These are phyloP conservation scores for Cercospora sp. DNA, from an alignment of 2,329 filamentous ascomycete species.

Conservation along the genomic window DNA sequence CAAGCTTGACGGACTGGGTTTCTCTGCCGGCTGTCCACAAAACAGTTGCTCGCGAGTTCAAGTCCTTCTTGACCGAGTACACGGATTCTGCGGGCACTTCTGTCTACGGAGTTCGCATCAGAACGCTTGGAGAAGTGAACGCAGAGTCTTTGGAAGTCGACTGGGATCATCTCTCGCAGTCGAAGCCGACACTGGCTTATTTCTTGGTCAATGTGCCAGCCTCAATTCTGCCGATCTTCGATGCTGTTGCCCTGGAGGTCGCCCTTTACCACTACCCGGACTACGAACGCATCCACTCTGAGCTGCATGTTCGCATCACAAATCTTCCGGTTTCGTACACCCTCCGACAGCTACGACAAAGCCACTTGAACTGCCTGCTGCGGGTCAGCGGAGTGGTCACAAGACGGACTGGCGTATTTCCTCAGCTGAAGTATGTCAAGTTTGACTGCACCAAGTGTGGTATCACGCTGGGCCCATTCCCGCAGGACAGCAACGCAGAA, in stretches of 20 bases:
- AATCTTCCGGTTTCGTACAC: slow-evolving; percentile 95
- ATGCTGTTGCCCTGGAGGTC: slow-evolving; percentile 94
- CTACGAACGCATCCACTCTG: slow-evolving; percentile 94
- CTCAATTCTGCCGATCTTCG: slow-evolving; percentile 95
- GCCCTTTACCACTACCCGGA: slow-evolving; percentile 95
- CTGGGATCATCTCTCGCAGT: slow-evolving; percentile 84
- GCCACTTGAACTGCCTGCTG: slow-evolving; percentile 92
- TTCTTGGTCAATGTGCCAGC: slow-evolving; percentile 93
- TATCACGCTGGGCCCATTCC: slow-evolving; percentile 88
- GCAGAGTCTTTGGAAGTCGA: slow-evolving; percentile 95
- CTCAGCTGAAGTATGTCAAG: slow-evolving; percentile 97
- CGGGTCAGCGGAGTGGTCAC: slow-evolving; percentile 95
- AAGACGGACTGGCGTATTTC: slow-evolving; percentile 89
- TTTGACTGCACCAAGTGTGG: slow-evolving; percentile 96
- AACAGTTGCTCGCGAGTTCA: slow-evolving; percentile 95
- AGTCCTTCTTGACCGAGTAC: slow-evolving; percentile 93
- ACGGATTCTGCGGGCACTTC: slow-evolving; percentile 86
- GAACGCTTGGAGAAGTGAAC: slow-evolving; percentile 95
- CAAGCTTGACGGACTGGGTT: slow-evolving; percentile 93
- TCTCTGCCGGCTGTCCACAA: slow-evolving; percentile 84
- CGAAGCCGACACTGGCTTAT: slow-evolving; percentile 91
- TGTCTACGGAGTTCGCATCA: slow-evolving; percentile 91
- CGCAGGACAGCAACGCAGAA: slow-evolving; percentile 94
- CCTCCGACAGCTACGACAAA: slow-evolving; percentile 88
- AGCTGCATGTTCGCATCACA: slow-evolving; percentile 96